Evolutionary conservation across 192 early-diverging fungal species (phyloP).

Genomic region (Linderina pennispora): DNA sequence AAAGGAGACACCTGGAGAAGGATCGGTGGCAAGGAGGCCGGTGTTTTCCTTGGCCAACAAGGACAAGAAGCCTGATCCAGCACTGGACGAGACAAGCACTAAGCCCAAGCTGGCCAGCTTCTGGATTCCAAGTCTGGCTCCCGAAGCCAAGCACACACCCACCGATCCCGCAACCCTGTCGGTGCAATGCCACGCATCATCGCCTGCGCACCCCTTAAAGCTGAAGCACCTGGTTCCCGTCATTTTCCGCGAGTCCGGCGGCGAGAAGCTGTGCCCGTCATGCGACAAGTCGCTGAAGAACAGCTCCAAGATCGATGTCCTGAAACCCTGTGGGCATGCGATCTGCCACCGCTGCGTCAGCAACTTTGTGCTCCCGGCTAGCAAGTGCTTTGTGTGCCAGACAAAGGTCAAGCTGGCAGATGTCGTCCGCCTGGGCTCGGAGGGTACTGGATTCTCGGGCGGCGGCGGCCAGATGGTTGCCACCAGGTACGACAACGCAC

Average conservation of each 20-base stretch:
- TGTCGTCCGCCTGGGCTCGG: conserved; percentile 16
- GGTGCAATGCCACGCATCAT: conserved; percentile 22
- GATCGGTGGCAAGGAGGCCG: too few relatives aligned
- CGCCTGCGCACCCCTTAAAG: conserved; percentile 8
- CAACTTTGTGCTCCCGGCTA: conserved; percentile 23
- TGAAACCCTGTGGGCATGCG: conserved; percentile 31
- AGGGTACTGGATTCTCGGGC: conserved; percentile 37
- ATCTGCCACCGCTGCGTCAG: conserved; percentile 34
- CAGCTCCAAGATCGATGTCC: conserved; percentile 31
- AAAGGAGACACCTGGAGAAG: too few relatives aligned
- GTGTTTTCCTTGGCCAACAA: neutral
- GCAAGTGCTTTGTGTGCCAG: conserved; percentile 41
- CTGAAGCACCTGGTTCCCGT: conserved; percentile 27
- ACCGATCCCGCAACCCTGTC: conserved; percentile 5
- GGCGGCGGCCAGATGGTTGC: conserved; percentile 42
- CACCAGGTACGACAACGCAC: conserved; percentile 24
- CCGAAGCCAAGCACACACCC: conserved; percentile 4
- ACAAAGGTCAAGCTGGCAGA: conserved; percentile 1
- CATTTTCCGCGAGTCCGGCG: conserved; percentile 6
- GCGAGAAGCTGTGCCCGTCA: conserved; percentile 35
- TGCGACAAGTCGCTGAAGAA: conserved; percentile 36
- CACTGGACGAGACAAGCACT: neutral
- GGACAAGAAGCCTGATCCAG: neutral
- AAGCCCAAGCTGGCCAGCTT: conserved; percentile 15
- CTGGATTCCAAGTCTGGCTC: conserved; percentile 36